Conservation (phyloP, 1,139 yeast species). For the Arxiozyma heterogenica region DNA sequence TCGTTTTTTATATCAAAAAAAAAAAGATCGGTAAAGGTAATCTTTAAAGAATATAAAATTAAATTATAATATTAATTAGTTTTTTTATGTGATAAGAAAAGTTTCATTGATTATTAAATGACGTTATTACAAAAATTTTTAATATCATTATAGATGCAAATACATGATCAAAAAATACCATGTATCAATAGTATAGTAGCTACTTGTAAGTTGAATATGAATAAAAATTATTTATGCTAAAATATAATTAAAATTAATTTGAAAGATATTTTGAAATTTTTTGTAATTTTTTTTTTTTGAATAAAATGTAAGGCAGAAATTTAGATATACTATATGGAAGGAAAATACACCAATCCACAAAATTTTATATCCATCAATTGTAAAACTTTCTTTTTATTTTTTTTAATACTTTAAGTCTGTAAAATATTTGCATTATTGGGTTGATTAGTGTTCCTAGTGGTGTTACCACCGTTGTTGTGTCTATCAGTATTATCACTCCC, state of each 20-base stretch:
- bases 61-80: too few species aligned
- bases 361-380: not conserved
- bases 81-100: not conserved
- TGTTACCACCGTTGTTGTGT: not conserved
- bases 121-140: too few species aligned
- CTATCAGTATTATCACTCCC: not conserved
- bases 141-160: not conserved
- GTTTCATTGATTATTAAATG: not conserved
- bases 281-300: too few species aligned
- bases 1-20: not conserved
- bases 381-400: not conserved
- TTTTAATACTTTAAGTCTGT: not conserved
- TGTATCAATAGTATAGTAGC: too few species aligned
- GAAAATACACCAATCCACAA: not conserved
- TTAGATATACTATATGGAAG: not conserved
- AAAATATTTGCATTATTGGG: not conserved
- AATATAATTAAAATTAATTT: too few species aligned
- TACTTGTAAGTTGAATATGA: not conserved
- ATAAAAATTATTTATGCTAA: not conserved
- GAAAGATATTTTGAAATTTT: too few species aligned
- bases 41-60: too few species aligned
- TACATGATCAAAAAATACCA: not conserved
- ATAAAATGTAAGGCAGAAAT: not conserved
- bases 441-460: not conserved
- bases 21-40: too few species aligned